A percentile compares a stretch with the other conserved stretches of the same genome.
Evolutionary conservation across 1,139 yeast species (phyloP).

Genomic region (Saccharomycopsis hybrid): DNA sequence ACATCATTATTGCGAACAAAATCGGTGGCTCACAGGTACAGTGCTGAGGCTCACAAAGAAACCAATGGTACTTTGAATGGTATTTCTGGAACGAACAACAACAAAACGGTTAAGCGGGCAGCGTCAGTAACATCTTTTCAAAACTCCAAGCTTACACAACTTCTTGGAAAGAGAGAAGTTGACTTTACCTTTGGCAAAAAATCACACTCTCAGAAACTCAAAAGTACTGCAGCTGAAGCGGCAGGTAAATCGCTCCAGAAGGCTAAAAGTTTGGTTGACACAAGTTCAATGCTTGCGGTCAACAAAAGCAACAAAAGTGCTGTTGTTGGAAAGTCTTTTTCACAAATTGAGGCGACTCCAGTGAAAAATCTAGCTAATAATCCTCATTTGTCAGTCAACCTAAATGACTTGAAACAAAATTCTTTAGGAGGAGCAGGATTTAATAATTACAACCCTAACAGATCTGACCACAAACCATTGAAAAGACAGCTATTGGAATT

Average conservation of each 20-base stretch:
- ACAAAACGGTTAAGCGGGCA: neutral
- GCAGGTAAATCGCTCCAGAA: neutral
- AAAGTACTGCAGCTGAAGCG: neutral
- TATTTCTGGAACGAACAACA: too few species aligned
- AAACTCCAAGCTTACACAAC: conserved; percentile 3
- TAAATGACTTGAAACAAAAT: too few species aligned
- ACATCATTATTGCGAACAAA: conserved; percentile 2
- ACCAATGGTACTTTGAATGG: too few species aligned
- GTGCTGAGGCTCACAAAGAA: neutral
- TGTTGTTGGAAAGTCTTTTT: conserved; percentile 8
- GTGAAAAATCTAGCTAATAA: conserved; percentile 4
- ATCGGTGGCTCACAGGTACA: neutral
- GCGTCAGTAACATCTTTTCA: neutral
- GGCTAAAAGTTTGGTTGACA: conserved; percentile 8
- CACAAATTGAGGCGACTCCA: conserved; percentile 21
- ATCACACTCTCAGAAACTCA: neutral
- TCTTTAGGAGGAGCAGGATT: too few species aligned
- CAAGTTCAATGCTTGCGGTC: neutral
- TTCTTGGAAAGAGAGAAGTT: conserved; percentile 16
- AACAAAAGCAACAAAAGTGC: neutral
- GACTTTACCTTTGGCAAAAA: conserved; percentile 9
- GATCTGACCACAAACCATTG: too few species aligned
- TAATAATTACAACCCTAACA: too few species aligned
- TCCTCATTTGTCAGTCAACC: too few species aligned
- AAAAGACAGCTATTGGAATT: neutral